Evolutionary conservation across 139 green algal species (phyloP), one percentile per base, ranked within the genome.

Genomic region (Trebouxia sp.): DNA sequence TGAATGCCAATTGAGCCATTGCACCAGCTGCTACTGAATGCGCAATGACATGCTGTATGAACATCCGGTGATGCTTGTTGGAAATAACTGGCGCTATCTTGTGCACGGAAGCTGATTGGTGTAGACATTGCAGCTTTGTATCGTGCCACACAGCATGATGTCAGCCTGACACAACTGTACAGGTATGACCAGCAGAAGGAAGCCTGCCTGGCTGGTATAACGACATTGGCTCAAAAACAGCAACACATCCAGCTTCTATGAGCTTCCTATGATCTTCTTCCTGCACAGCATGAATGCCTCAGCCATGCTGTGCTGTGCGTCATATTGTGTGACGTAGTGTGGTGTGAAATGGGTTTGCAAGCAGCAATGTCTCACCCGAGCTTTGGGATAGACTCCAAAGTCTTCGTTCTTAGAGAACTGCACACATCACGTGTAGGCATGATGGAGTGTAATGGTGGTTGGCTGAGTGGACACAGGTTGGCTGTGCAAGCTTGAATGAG

Each of bases 361-460:
- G n/a, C n/a, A n/a, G 0, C 22, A 62, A 22, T 3, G 20, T 17
- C 89, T 65, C 78, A 94, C 92, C 48, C 87, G 15, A 51, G 93
- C 81, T 5, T 92, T 77, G 0, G 97, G 97, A 81, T 99, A 99
- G 1, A 93, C 87, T 28, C 93, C 92, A 88, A 99, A 97, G 83
- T 99, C 97, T 78, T 99, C 97, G 37, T 94, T 80, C 8, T 85
- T 86, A 9, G 91, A 88, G 78, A 98, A 98, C 89, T 97, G 92
- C 76, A 79, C 15, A 7, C 12, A 43, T 5, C 6, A 72, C 8
- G 6, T 72, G 37, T 6, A 43, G n/a, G 42, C 1, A 72, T n/a
- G 6, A 15, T 37, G 20, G 10, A 43, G 62, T 15, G 28, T 72
- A 15, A 72, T 72, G 62, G 37, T 72, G 62, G 62, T 72, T 72